Evolutionary conservation across 1,284 basidiomycete species (phyloP).

Genomic region (Volvariella surrecta): DNA sequence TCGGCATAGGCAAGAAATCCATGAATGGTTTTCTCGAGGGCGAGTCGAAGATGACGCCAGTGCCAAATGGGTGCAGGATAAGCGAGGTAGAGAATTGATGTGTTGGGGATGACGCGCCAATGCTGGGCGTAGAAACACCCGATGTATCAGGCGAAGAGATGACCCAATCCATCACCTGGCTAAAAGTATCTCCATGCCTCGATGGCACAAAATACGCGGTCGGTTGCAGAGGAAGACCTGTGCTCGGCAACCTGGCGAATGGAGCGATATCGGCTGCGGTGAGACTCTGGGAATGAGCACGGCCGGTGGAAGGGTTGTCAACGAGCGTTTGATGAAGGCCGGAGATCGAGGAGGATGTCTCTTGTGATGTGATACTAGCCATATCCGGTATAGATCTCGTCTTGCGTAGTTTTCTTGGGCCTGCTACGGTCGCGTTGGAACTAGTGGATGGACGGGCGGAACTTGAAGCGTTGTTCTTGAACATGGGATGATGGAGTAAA

Average conservation of each 20-base stretch:
- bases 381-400: conserved; percentile 65
- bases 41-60: conserved; percentile 50
- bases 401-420: conserved; percentile 49
- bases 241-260: conserved; percentile 13
- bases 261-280: conserved; percentile 59
- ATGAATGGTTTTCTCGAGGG: conserved; percentile 34
- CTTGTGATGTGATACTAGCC: conserved; percentile 13
- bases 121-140: conserved; percentile 27
- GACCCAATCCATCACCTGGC: conserved; percentile 56
- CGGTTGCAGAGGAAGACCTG: not conserved
- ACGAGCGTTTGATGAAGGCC: conserved; percentile 9
- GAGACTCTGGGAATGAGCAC: conserved; percentile 70
- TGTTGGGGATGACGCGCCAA: conserved; percentile 13
- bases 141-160: conserved; percentile 25
- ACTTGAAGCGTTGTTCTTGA: conserved; percentile 25
- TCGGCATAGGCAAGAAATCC: conserved; percentile 32
- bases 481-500: conserved; percentile 45
- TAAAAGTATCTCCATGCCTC: conserved; percentile 47
- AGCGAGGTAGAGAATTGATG: conserved; percentile 10
- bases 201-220: conserved; percentile 15
- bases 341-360: conserved; percentile 11
- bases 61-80: conserved; percentile 54
- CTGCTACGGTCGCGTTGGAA: conserved; percentile 19
- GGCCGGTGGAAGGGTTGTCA: conserved; percentile 28
- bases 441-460: conserved; percentile 17